Evolutionary conservation across 2,329 filamentous ascomycete species (phyloP), one percentile per base, ranked within the genome.

Genomic region (Colletotrichum siamense): DNA sequence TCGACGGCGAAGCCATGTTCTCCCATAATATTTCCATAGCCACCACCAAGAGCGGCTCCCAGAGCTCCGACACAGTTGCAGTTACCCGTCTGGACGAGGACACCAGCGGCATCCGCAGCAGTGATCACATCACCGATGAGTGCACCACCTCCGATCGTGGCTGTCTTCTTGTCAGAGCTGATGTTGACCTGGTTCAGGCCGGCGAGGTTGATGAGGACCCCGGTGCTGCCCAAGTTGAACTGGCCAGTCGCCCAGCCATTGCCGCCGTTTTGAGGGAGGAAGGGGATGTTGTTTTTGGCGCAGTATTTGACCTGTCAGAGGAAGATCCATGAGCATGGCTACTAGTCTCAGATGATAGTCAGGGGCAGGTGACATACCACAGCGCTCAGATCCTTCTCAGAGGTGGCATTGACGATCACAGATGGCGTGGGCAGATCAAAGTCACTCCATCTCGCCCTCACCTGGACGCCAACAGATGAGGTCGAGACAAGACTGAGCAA

Each of bases 31-130:
- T 73, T 77, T 18, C 70, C 78, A 39, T 73, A 71, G 15, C 78
- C 78, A 6, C 79, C 78, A 30, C 79, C 79, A 6, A 80, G 77
- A 6, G 69, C 75, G 28, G 77, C 79, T 4, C 79, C 78, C 16
- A 80, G 75, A 8, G 76, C 65, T 59, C 79, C 80, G 9, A 82
- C 81, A 34, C 80, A 81, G 65, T 82, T 81, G 67, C 81, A 82
- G 49, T 79, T 81, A 26, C 80, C 79, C 9, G 77, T 81, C 49
- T 69, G 73, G 15, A 77, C 62, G 28, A 77, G 49, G 1, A 75
- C 68, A 6, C 76, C 77, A 4, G 72, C 76, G n/a, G 70, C 15
- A 22, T 76, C 61, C 3, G 73, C 73, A 15, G 69, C 70, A n/a
- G 67, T 18, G 15, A 74, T 64, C 15, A 68, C 67, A 7, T 78